Conservation (phyloP, 345 rosid genomes). For the Moricandia arvensis region DNA sequence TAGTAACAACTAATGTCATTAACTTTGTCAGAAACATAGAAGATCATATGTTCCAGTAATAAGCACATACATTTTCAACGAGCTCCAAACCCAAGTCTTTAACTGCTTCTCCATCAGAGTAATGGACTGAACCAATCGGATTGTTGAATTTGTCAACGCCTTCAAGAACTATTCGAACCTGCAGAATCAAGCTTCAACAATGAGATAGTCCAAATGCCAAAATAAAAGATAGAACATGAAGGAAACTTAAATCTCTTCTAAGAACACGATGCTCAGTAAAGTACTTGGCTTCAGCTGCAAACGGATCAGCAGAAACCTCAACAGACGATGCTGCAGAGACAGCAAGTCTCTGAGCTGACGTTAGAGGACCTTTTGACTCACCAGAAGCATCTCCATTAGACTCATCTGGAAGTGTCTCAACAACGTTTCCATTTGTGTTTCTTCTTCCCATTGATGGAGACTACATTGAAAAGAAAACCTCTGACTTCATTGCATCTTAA, state of each 20-base stretch:
- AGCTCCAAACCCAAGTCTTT: slow-evolving; percentile 93
- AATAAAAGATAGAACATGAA: neutral
- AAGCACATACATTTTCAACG: slow-evolving; percentile 67
- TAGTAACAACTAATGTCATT: slow-evolving; percentile 11
- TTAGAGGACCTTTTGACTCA: slow-evolving; percentile 74
- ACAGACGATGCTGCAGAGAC: slow-evolving; percentile 51
- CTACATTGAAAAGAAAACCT: slow-evolving; percentile 33
- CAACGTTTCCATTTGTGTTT: slow-evolving; percentile 48
- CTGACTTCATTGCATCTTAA: too few relatives aligned
- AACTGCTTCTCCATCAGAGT: slow-evolving; percentile 78
- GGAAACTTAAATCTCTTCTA: slow-evolving; percentile 67
- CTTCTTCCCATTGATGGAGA: slow-evolving; percentile 88
- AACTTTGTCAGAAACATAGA: too few relatives aligned
- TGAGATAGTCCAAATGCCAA: slow-evolving; percentile 18
- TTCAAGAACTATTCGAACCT: slow-evolving; percentile 98
- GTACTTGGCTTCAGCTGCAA: slow-evolving; percentile 78
- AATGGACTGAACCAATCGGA: slow-evolving; percentile 89
- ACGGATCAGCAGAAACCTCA: slow-evolving; percentile 78
- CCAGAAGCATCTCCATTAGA: slow-evolving; percentile 64
- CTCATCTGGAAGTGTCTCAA: slow-evolving; percentile 40
- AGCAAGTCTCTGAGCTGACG: slow-evolving; percentile 89
- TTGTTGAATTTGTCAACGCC: slow-evolving; percentile 93
- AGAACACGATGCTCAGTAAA: slow-evolving; percentile 88
- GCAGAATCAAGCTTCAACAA: slow-evolving; percentile 26
- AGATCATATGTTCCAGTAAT: too few relatives aligned